phyloP scores from a whole-genome alignment of 2,329 filamentous ascomycete species.

The Helicocarpus griseus region DNA sequence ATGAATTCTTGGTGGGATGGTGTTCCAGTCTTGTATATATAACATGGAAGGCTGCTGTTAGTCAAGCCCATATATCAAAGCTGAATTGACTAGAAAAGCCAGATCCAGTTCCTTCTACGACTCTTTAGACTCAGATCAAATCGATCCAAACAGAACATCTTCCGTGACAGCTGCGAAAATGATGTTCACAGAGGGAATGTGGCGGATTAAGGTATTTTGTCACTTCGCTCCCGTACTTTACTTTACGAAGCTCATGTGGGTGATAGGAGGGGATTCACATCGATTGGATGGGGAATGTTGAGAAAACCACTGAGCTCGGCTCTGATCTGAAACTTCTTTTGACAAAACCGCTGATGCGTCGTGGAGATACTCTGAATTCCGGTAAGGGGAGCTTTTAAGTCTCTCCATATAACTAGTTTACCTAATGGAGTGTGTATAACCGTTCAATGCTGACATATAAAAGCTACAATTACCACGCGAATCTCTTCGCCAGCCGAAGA shows the following conservation, averaged over 20 bases:
- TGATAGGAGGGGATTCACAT: slow-evolving; percentile 26
- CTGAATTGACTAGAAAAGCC: no score
- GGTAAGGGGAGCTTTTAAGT: no score
- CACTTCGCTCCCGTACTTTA: not conserved
- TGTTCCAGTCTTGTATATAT: no score
- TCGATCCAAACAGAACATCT: not conserved
- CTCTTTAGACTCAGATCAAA: not conserved
- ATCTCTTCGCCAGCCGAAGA: slow-evolving; percentile 29
- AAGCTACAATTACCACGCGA: slow-evolving; percentile 25
- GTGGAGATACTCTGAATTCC: slow-evolving; percentile 33
- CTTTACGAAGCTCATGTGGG: not conserved
- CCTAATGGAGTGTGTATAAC: not conserved
- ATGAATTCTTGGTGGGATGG: no score
- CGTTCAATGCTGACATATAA: not conserved
- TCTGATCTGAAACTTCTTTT: slow-evolving; percentile 26
- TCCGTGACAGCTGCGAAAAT: no score
- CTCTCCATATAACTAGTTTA: not conserved
- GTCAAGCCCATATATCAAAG: no score
- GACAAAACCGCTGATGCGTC: slow-evolving; percentile 28
- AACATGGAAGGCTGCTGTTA: no score
- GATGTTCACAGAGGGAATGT: slow-evolving; percentile 36
- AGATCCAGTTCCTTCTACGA: no score
- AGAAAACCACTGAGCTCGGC: slow-evolving; percentile 20
- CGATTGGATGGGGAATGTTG: slow-evolving; percentile 35
- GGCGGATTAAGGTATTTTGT: slow-evolving; percentile 21